Evolutionary conservation across 306 rosid genomes (phyloP), one percentile per base, ranked within the genome.

Genomic region (Medicago truncatula): DNA sequence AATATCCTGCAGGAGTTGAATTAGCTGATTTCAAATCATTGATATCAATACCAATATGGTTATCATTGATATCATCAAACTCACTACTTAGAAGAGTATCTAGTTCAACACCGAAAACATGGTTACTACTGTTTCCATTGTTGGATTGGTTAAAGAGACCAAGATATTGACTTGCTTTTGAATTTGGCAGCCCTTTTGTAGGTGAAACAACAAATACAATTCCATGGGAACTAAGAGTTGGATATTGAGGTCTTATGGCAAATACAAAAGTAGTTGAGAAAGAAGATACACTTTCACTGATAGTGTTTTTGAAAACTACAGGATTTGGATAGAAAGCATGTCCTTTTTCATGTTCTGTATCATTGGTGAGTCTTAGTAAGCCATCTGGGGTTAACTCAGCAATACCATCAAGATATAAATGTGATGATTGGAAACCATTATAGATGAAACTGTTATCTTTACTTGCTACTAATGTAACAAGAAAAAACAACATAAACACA

Each of bases 221-320:
- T 76, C 96, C 97, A 53, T 92, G 97, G 47, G 94, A 92, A 53
- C 94, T 93, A 9, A 88, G 91, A 50, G 78, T 87, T 6, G 92
- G 91, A 59, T 88, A 2, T 43, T 4, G 7, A 34, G 38, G 28
- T n/a, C 38, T 31, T 28, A 80, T 39, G 88, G 53, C 89, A 11
- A 92, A 92, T 17, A 86, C 86, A 68, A 89, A 92, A 17, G 79
- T 61, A 2, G 91, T 78, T 16, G 93, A 85, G 77, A 89, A 92
- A 73, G 91, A 88, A 66, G 64, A 80, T 16, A n/a, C 73, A 2
- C 21, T 52, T 77, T 53, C 76, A 76, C 71, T 69, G 4, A 25
- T 9, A 6, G 86, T 71, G 67, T 75, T 79, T 64, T 81, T 89
- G 83, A 87, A 83, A 41, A 34, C 53, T 12, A 91, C 28, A 5